These are phyloP conservation scores for Baeospora myosura DNA, from an alignment of 1,284 basidiomycete genomes.

Conservation along the genomic window DNA sequence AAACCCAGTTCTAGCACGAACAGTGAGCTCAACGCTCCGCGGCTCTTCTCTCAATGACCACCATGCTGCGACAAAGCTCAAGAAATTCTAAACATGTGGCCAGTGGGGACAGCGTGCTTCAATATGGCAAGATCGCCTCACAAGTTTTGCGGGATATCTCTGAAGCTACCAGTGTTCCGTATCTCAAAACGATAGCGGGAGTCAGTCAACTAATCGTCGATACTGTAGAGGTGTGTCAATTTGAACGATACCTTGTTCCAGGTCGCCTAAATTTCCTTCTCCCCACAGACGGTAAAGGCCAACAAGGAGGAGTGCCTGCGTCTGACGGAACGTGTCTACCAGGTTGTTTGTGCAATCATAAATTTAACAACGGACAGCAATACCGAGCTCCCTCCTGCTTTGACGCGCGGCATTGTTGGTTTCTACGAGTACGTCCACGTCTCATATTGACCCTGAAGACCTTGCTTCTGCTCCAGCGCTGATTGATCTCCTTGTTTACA, in stretches of 20 bases:
- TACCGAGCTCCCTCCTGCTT: not conserved
- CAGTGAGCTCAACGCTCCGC: no score
- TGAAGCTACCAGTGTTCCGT: not conserved
- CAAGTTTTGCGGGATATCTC: not conserved
- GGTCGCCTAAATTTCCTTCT: not conserved
- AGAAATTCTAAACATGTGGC: no score
- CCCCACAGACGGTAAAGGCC: not conserved
- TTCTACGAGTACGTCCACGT: not conserved
- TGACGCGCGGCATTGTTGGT: not conserved
- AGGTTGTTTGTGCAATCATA: not conserved
- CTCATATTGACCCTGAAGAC: no score
- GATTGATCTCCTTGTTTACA: not conserved
- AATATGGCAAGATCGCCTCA: not conserved
- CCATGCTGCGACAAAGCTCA: no score
- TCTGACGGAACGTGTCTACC: not conserved
- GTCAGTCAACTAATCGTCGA: not conserved
- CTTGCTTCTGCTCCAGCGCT: not conserved
- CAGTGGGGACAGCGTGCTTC: no score
- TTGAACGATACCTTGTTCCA: not conserved
- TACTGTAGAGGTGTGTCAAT: not conserved
- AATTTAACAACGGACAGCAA: not conserved
- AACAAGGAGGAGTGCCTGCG: not conserved
- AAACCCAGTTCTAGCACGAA: no score
- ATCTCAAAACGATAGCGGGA: not conserved
- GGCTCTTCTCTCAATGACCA: no score